Evolutionary conservation across 2,329 filamentous ascomycete species (phyloP), one percentile per base, ranked within the genome.

Genomic region (Colletotrichum incanum): DNA sequence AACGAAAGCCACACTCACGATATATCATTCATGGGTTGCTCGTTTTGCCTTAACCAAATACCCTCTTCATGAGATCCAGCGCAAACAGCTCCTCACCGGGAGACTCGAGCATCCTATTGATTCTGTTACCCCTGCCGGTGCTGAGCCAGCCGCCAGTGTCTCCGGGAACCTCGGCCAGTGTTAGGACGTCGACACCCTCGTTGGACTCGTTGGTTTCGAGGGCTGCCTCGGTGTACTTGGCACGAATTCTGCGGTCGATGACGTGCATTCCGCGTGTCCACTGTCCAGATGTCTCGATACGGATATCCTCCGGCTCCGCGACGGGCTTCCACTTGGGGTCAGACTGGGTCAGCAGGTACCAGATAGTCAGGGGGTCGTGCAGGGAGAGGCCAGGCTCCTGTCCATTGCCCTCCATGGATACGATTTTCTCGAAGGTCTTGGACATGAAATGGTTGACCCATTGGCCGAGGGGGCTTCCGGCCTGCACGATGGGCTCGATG

Each of bases 191-290:
- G 39, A 83, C 78, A 55, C 81, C 80, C 14, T 80, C 77, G 78
- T 79, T 74, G 77, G 50, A 12, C 28, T 71, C 75, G 37, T 52
- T 67, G 58, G 80, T 78, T 54, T 81, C 79, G 39, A 80, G 74
- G 61, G 79, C 78, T 7, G 79, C 79, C 73, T 85, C 84, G 14
- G 83, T 86, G 7, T 85, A 86, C 78, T 90, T 90, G 74, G 84
- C 85, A 65, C 90, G 84, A 47, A 84, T 82, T 55, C 96, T 88
- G 45, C 91, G 87, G 85, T 99, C 96, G 50, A 95, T 86, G 41
- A 98, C 88, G 78, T 95, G 95, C 92, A 96, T 95, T 1, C 96
- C 96, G 68, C 94, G 88, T 56, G 95, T 97, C 96, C 96, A 99
- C 84, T 98, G 96, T 1, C 96, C 96, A 2, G 89, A 85, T 0